Conservation (phyloP, 2,329 filamentous ascomycete species). For the Thielaviopsis punctulata region DNA sequence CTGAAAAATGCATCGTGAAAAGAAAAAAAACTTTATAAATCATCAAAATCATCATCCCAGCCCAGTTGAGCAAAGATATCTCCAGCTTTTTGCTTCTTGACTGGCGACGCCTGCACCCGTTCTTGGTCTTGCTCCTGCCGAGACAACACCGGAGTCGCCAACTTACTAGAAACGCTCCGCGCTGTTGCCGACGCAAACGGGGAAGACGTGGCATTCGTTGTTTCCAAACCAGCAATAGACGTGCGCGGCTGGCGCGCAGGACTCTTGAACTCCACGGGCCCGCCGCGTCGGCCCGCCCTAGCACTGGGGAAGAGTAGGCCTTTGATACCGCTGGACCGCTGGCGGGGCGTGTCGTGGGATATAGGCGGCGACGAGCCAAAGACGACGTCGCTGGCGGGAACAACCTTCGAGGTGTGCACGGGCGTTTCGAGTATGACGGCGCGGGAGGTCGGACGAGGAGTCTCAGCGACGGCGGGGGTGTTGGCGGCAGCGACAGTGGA, state of each 20-base stretch:
- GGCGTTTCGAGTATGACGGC: neutral
- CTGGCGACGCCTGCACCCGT: neutral
- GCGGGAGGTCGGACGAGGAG: neutral
- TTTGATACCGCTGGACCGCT: conserved; percentile 6
- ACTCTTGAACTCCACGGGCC: conserved; percentile 9
- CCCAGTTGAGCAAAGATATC: conserved; percentile 36
- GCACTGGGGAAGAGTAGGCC: conserved; percentile 7
- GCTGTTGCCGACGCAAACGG: conserved; percentile 10
- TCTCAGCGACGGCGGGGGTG: neutral
- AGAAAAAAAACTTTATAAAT: conserved; percentile 17
- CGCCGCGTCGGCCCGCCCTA: neutral
- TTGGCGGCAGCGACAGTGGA: too few species aligned
- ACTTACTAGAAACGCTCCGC: conserved; percentile 6
- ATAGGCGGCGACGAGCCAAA: neutral
- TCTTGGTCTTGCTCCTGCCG: neutral
- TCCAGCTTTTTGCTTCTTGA: neutral
- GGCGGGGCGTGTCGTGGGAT: neutral
- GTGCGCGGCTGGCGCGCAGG: neutral
- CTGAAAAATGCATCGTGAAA: neutral
- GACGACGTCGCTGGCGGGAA: neutral
- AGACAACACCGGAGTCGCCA: neutral
- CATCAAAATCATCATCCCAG: conserved; percentile 40
- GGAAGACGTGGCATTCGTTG: neutral
- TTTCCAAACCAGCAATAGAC: neutral
- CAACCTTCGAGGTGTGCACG: conserved; percentile 1